Conservation (phyloP, 768 basidiomycete species). For the Xerocomellus chrysenteron region DNA sequence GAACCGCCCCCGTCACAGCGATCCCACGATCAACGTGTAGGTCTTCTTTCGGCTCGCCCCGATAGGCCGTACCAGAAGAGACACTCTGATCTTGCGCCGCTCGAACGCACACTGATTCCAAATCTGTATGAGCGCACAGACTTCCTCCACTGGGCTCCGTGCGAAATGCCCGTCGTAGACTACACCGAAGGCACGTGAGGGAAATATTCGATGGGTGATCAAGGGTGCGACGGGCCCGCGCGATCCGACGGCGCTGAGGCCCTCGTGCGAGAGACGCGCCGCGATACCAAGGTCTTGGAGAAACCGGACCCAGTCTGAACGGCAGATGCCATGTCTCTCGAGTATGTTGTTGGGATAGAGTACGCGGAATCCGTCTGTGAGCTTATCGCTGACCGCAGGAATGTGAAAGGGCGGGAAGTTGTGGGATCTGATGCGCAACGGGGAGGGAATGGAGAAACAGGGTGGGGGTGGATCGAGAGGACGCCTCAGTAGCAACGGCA, state of each 20-base stretch:
- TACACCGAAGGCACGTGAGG: constrained; percentile 10
- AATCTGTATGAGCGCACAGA: constrained; percentile 26
- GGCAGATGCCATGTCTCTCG: constrained; percentile 29
- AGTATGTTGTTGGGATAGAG: constrained; percentile 27
- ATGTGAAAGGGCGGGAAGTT: constrained; percentile 30
- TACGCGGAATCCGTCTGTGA: constrained; percentile 26
- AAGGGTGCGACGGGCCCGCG: constrained; percentile 17
- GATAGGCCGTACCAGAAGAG: constrained; percentile 9
- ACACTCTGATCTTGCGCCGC: constrained; percentile 28
- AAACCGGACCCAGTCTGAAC: constrained; percentile 31
- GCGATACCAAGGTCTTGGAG: constrained; percentile 29
- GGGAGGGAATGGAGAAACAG: constrained; percentile 31
- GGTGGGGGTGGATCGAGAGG: constrained; percentile 33
- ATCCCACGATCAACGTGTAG: constrained; percentile 26
- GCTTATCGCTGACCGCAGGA: constrained; percentile 18
- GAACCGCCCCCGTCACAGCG: constrained; percentile 15
- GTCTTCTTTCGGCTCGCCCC: constrained; percentile 2
- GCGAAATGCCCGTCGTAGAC: constrained; percentile 23
- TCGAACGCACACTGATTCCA: constrained; percentile 36
- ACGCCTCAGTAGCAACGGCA: constrained; percentile 1
- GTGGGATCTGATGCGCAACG: constrained; percentile 25
- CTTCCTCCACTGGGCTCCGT: constrained; percentile 18
- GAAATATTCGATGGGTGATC: constrained; percentile 16
- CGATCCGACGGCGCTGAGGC: constrained; percentile 25
- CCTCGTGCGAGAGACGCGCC: constrained; percentile 24